These are phyloP conservation scores for Colletotrichum sp. DNA, from an alignment of 2,329 filamentous ascomycete species.

Conservation along the genomic window DNA sequence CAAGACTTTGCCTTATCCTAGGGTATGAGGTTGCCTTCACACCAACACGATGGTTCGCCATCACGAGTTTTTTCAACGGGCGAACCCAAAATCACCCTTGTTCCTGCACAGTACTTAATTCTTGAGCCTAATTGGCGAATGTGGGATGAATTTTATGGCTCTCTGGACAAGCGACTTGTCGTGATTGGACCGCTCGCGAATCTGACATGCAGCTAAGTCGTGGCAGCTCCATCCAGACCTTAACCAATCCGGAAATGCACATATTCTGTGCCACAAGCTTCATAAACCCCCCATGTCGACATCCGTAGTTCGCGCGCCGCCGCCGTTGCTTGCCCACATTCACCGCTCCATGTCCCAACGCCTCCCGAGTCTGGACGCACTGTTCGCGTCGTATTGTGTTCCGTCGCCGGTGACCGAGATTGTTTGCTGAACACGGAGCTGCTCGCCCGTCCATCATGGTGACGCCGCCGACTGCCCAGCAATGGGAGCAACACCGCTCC, in stretches of 20 bases:
- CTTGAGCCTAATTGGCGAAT: not conserved
- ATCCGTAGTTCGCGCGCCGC: not conserved
- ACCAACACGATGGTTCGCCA: not conserved
- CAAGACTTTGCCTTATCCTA: not conserved
- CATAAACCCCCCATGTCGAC: not conserved
- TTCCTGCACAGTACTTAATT: not conserved
- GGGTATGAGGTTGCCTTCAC: not conserved
- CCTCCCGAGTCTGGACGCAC: not conserved
- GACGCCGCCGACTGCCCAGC: slow-evolving; percentile 6
- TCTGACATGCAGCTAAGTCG: not conserved
- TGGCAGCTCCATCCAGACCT: not conserved
- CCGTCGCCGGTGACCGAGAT: not conserved
- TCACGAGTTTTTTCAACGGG: not conserved
- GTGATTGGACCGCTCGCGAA: not conserved
- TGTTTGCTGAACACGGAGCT: not conserved
- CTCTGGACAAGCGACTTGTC: not conserved
- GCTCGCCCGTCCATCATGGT: not conserved
- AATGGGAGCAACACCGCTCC: slow-evolving; percentile 7
- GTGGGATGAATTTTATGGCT: not conserved
- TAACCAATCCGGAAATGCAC: not conserved
- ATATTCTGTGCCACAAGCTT: not conserved
- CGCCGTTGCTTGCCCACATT: not conserved
- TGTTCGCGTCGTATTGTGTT: not conserved
- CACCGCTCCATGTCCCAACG: not conserved
- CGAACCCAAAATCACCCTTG: not conserved